phyloP scores from a whole-genome alignment of 257 asterid species.

The Cordia subcordata region DNA sequence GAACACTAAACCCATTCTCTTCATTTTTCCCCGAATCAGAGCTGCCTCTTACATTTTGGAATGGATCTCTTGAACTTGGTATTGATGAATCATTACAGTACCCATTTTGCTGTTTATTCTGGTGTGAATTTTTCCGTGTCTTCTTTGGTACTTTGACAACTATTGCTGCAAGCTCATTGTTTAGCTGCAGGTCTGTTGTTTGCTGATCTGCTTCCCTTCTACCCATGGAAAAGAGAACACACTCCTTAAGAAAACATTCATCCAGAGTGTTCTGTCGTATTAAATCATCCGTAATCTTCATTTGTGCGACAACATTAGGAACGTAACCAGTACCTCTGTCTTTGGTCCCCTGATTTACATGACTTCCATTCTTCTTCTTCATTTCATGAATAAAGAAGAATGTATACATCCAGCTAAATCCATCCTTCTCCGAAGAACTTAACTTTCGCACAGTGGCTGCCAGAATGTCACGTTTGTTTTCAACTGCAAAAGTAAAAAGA shows the following conservation, averaged over 20 bases:
- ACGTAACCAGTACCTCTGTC: conserved; percentile 38
- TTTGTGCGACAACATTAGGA: conserved; percentile 59
- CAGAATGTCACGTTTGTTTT: conserved; percentile 49
- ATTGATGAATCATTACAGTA: conserved; percentile 1
- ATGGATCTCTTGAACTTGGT: conserved; percentile 17
- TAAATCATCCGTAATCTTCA: conserved; percentile 56
- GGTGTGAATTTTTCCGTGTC: conserved; percentile 1
- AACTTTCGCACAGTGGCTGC: conserved; percentile 62
- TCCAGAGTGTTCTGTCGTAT: conserved; percentile 5
- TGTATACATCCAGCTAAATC: conserved; percentile 46
- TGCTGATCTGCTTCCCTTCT: conserved; percentile 20
- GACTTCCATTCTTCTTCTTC: conserved; percentile 45
- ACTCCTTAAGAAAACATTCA: conserved; percentile 42
- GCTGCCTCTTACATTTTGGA: conserved; percentile 9
- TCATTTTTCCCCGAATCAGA: conserved; percentile 6
- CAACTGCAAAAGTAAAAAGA: conserved; percentile 69
- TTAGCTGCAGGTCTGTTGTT: conserved; percentile 26
- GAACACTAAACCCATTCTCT: conserved; percentile 18
- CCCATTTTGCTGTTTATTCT: conserved; percentile 8
- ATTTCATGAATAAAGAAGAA: conserved; percentile 53
- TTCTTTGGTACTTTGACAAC: conserved; percentile 40
- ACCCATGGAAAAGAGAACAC: conserved; percentile 43
- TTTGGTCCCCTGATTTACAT: conserved; percentile 49
- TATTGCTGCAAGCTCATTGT: conserved; percentile 64
- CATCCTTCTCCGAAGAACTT: conserved; percentile 29